These are phyloP conservation scores for Pholiota conissans DNA, from an alignment of 768 basidiomycete species.

Conservation along the genomic window DNA sequence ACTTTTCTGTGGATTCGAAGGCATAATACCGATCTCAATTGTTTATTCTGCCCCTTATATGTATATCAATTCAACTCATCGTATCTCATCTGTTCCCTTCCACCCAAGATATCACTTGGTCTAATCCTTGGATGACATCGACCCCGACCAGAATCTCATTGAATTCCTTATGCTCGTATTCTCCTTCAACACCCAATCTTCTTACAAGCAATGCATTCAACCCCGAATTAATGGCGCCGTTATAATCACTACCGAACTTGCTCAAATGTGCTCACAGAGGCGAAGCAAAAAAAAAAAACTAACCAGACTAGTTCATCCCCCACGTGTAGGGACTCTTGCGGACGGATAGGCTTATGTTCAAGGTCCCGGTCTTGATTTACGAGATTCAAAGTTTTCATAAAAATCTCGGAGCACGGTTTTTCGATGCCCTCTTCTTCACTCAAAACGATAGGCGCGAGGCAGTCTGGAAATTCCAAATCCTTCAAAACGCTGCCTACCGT, in stretches of 20 bases:
- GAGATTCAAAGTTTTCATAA: slow-evolving; percentile 41
- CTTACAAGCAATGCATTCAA: slow-evolving; percentile 59
- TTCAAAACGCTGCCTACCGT: slow-evolving; percentile 47
- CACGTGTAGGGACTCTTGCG: slow-evolving; percentile 60
- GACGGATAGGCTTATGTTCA: slow-evolving; percentile 24
- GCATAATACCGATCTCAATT: background rate
- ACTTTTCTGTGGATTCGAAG: too few species aligned
- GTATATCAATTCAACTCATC: background rate
- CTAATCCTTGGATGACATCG: slow-evolving; percentile 32
- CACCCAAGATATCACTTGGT: slow-evolving; percentile 20
- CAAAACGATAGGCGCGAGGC: slow-evolving; percentile 56
- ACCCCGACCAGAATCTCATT: slow-evolving; percentile 40
- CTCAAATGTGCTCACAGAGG: too few species aligned
- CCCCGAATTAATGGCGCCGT: slow-evolving; percentile 56
- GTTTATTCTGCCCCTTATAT: background rate
- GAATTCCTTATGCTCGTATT: slow-evolving; percentile 41
- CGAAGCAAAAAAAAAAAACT: slow-evolving; percentile 18
- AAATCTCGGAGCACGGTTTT: slow-evolving; percentile 67
- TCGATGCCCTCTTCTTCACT: slow-evolving; percentile 71
- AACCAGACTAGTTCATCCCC: slow-evolving; percentile 75
- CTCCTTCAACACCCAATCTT: slow-evolving; percentile 48
- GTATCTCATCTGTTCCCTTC: background rate
- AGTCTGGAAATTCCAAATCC: slow-evolving; percentile 55
- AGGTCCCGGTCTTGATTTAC: slow-evolving; percentile 24
- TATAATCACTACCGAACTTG: slow-evolving; percentile 57